A percentile compares a stretch with the other conserved stretches of the same genome.
phyloP scores from a whole-genome alignment of 2,329 filamentous ascomycete genomes.

The Trichoderma atrobrunneum region DNA sequence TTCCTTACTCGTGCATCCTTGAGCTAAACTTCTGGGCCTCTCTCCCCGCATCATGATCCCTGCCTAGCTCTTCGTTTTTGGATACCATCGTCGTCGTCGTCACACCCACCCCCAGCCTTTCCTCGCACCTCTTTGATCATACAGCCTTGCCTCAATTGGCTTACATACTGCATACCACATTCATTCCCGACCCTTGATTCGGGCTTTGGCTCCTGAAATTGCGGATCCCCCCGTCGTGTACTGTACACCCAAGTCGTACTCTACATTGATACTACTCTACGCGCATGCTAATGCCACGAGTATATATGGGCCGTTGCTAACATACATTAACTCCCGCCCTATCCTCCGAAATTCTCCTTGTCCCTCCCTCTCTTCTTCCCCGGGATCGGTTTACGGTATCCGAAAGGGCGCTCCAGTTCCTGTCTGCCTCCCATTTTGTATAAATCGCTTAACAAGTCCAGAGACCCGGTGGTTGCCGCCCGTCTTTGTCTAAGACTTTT shows the following conservation, averaged over 20 bases:
- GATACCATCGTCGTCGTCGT: conserved; percentile 4
- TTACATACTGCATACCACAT: neutral
- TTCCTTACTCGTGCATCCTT: conserved; percentile 12
- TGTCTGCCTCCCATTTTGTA: neutral
- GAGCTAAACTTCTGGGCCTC: neutral
- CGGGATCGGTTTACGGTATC: neutral
- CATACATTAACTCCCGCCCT: neutral
- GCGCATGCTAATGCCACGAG: neutral
- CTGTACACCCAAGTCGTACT: neutral
- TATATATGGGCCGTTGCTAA: neutral
- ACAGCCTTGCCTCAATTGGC: conserved; percentile 13
- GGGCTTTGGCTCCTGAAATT: neutral
- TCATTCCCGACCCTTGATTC: neutral
- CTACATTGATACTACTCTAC: neutral
- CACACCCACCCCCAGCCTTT: conserved; percentile 13
- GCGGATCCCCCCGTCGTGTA: neutral
- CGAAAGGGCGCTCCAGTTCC: neutral
- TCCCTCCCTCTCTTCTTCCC: neutral
- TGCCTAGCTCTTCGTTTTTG: neutral
- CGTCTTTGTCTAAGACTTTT: conserved; percentile 20
- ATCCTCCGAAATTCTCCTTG: neutral
- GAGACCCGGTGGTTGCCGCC: conserved; percentile 15
- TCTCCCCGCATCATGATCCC: conserved; percentile 14
- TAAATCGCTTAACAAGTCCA: conserved; percentile 16
- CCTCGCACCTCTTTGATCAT: neutral